Base-by-base conservation (phyloP, 495 filamentous ascomycete species). In the Penicillium crystallinum region DNA sequence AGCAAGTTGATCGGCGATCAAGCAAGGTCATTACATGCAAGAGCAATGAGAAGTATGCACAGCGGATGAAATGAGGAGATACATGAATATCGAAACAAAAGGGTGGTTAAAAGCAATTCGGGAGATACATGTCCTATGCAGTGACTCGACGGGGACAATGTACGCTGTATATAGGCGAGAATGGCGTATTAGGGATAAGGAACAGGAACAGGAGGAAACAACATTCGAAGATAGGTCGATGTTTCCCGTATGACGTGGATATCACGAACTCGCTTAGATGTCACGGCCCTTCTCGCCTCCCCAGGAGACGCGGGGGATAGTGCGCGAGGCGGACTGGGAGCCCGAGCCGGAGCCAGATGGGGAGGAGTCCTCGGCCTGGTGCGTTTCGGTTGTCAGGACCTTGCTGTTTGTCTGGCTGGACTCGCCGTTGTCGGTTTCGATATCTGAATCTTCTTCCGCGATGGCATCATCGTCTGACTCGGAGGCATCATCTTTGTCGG, bases 401-500 rank as follows among this genome's bases (percentile, higher is more conserved):
- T 66, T 67, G 55, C 62, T 55, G 6, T 49, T 49, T 11, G 51
- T 46, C 8, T 57, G 56, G 7, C 62, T 63, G 3, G 51, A 53
- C 7, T 66, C 52, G 15, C 9, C 23, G 3, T 27, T 27, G 4
- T 44, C 59, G 14, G 59, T 54, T 29, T 75, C 72, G 31, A 59
- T 64, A 9, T 67, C 66, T 5, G 62, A 64, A 1, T 61, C 63
- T 46, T 65, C 56, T 11, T 40, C 62, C 7, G 59, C 43, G 10
- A 37, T 52, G 9, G 22, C 55, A 29, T 53, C 45, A 14, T 51
- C 54, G 12, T 57, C 60, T 35, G 30, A 55, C 43, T 50, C 56
- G 11, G 59, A 66, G 15, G 3, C 23, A 27, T 27, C 23, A 3
- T 27, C 23, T 3, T 83, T 83, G 34, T 89, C 86, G 35, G 80